phyloP scores from a whole-genome alignment of 768 basidiomycete species.

The Naganishia vaughanmartiniae region DNA sequence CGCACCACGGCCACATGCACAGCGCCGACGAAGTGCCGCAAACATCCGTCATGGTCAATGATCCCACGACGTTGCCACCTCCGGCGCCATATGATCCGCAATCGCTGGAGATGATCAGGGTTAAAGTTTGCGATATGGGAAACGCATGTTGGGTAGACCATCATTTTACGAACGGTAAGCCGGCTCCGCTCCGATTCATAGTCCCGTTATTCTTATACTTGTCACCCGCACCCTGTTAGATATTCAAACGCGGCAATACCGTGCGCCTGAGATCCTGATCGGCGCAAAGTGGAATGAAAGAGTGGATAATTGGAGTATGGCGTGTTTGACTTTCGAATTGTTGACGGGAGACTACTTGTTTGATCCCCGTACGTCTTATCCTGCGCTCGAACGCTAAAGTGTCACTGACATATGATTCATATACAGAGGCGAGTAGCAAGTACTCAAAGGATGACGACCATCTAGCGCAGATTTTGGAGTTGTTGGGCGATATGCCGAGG shows the following conservation, averaged over 20 bases:
- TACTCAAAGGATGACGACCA: slow-evolving; percentile 75
- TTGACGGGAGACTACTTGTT: slow-evolving; percentile 98
- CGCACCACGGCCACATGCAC: slow-evolving; percentile 13
- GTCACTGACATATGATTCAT: neutral
- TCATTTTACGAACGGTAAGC: slow-evolving; percentile 82
- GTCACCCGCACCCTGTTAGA: slow-evolving; percentile 46
- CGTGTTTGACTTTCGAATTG: slow-evolving; percentile 93
- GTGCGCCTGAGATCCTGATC: slow-evolving; percentile 94
- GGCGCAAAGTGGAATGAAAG: slow-evolving; percentile 94
- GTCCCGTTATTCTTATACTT: neutral
- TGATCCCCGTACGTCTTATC: slow-evolving; percentile 55
- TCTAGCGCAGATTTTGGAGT: slow-evolving; percentile 95
- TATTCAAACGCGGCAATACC: slow-evolving; percentile 95
- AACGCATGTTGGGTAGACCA: slow-evolving; percentile 87
- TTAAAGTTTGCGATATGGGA: slow-evolving; percentile 97
- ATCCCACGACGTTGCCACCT: slow-evolving; percentile 55
- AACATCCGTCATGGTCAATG: slow-evolving; percentile 36
- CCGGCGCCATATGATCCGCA: slow-evolving; percentile 49
- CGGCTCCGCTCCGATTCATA: neutral
- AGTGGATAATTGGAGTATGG: slow-evolving; percentile 94
- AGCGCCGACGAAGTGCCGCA: slow-evolving; percentile 7
- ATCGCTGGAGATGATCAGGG: slow-evolving; percentile 65
- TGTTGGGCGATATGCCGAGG: slow-evolving; percentile 68
- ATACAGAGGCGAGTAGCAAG: slow-evolving; percentile 21
- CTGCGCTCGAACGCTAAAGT: neutral